Evolutionary conservation across 129 eudicot species (phyloP), one percentile per base, ranked within the genome.

Genomic region (Lactuca sativa): DNA sequence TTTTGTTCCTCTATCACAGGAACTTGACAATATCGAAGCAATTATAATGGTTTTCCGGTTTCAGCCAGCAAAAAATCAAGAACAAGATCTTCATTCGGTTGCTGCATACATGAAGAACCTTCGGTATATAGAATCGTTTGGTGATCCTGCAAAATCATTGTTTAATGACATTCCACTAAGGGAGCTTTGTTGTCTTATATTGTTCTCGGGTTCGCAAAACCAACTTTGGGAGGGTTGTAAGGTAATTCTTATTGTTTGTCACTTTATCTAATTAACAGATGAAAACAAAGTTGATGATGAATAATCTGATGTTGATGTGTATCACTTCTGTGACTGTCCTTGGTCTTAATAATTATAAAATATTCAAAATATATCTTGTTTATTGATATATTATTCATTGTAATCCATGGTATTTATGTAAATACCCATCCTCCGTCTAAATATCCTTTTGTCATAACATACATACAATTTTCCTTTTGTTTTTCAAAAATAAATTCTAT

Each of bases 101-200:
- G 60, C 25, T 68, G 73, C 63, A 32, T 54, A 68, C 73, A 68
- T 51, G 73, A 68, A 54, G 62, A 54, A 68, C 36, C 62, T 68
- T 17, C 33, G 73, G 7, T 68, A 16, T 43, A 44, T 68, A 6
- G 16, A 37, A 10, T 53, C 52, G 62, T 6, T 2, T 16, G 52
- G 52, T 11, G n/a, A 37, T 54, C 30, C 36, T 36, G 52, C 53
- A 30, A 34, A 12, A 9, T 9, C 33, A 8, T 18, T 68, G 43
- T 52, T 61, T 9, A 54, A 16, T 34, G 38, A 68, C 12, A 36
- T 68, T 55, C 62, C 48, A 0, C 73, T 16, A 37, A 36, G 16
- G 37, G 36, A 30, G 37, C 73, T 68, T 68, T 15, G 53, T 36
- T 51, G 62, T 68, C 62, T 68, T 9, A 18, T 13, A 17, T 54